Base-by-base conservation (phyloP, 2,329 filamentous ascomycete genomes). In the Cryphonectria radicalis region DNA sequence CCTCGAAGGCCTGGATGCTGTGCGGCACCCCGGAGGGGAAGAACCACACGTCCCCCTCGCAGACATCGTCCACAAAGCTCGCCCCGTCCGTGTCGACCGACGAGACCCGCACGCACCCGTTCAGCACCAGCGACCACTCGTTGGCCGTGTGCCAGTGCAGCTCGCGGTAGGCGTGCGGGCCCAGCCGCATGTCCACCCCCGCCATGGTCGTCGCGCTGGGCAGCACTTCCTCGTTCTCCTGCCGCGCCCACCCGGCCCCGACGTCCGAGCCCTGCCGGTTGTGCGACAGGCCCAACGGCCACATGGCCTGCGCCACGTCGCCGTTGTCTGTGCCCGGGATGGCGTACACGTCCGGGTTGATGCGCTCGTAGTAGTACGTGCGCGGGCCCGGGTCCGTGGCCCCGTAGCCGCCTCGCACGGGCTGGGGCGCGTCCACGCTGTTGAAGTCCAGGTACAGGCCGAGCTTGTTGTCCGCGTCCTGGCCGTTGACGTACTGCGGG, bases 111-210 rank as follows among this genome's bases (percentile, higher is more conserved):
- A 86, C 85, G 57, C 82, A 84, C 0, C 88, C 88, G 70, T 87
- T 87, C 22, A 88, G 80, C 14, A 90, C 80, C 6, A 88, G 79
- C 0, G 84, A 81, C 86, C 86, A 88, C 74, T 88, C 81, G 64
- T 80, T 83, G 55, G 85, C 83, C 53, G 84, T 87, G 74, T 90
- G 88, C 87, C 87, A 92, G 74, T 92, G 90, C 32, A 91, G 80
- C 77, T 91, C 89, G 28, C 90, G 85, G 73, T 90, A 90, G 0
- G 85, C 88, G 37, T 86, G 79, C 0, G 86, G 83, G n/a, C 82
- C 84, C 1, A 90, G 81, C 57, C 86, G 83, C 88, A 89, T 89
- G 73, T 89, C 84, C 0, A 89, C 88, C 60, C 87, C 87, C 0
- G 88, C 87, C 85, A 89, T 88, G 19, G 78, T 80, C 4, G 79